Base-by-base conservation (phyloP, 345 rosid species). In the Camelina sativa region DNA sequence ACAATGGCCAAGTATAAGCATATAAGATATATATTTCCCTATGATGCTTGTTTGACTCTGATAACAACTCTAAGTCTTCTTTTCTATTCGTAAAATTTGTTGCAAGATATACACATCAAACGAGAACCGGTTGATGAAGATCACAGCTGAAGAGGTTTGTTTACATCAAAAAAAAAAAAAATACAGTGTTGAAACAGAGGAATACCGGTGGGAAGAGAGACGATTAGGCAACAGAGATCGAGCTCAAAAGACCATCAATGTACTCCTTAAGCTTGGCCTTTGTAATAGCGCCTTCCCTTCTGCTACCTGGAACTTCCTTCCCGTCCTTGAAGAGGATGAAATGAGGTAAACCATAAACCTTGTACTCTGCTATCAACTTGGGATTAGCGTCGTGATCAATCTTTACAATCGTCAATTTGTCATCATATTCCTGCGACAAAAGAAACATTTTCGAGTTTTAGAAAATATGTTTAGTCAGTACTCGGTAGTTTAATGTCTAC, bases 231-330 rank as follows among this genome's bases (percentile, higher is more conserved):
- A 83, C 83, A 41, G 91, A 82, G 12, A 82, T 65, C 3, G 90
- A 71, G 56, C 76, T 82, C 80, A 91, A 65, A 9, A 89, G 79
- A 66, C 81, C 66, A 79, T 91, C 91, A 37, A 91, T 64, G 72
- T 91, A 84, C 35, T 82, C 89, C 65, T 92, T 84, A 55, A 92
- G 96, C 87, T 88, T 92, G 35, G 64, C 76, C 72, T 90, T 92
- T 16, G 94, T 86, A 44, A 92, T 87, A 17, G 96, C 96, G 51
- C 96, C 96, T 84, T 92, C 97, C 80, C 88, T 88, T 71, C 97
- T 80, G 82, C 96, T 92, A 67, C 83, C 86, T 4, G 92, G 77
- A 57, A 92, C 88, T 80, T 86, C 93, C 56, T 86, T 72, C 55
- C 96, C 96, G 22, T 86, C 77, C 81, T 88, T 87, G 81, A 92